phyloP scores from a whole-genome alignment of 495 filamentous ascomycete genomes.

The Trypethelium eluteriae region DNA sequence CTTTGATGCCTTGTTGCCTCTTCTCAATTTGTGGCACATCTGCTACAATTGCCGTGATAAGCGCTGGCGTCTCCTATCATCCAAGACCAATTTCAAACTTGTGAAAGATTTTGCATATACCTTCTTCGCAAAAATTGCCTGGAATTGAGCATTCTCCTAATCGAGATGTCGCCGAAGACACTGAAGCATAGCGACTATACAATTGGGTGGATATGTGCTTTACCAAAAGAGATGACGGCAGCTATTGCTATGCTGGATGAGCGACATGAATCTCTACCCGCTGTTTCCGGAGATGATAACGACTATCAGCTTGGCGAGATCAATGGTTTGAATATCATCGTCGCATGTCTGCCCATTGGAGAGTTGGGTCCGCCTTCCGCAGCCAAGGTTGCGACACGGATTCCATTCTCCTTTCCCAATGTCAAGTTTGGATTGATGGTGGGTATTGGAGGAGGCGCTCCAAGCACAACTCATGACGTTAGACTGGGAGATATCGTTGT shows the following conservation, averaged over 20 bases:
- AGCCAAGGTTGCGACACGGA: constrained; percentile 27
- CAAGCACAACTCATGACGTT: constrained; percentile 12
- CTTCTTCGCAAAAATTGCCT: no score
- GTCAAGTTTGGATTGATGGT: constrained; percentile 15
- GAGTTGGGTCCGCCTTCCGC: constrained; percentile 31
- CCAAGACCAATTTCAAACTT: no score
- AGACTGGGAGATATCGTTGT: constrained; percentile 22
- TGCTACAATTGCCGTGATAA: no score
- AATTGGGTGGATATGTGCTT: constrained; percentile 47
- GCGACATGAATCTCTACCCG: constrained; percentile 30
- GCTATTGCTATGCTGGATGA: constrained; percentile 44
- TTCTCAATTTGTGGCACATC: no score
- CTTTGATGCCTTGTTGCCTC: no score
- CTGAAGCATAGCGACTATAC: constrained; percentile 30
- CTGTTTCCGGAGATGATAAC: constrained; percentile 28
- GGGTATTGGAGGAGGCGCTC: constrained; percentile 17
- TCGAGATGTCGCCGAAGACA: no score
- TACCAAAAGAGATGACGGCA: constrained; percentile 40
- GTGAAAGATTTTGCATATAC: no score
- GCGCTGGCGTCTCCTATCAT: no score
- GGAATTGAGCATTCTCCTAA: no score
- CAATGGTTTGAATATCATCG: constrained; percentile 37
- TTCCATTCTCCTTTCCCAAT: constrained; percentile 32
- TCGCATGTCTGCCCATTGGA: constrained; percentile 39
- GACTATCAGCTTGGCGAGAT: constrained; percentile 36